Percentiles rank a stretch among this genome's conserved stretches.
Evolutionary conservation across 2,329 filamentous ascomycete species (phyloP).

Genomic region (Paracoccidioides brasiliensis): DNA sequence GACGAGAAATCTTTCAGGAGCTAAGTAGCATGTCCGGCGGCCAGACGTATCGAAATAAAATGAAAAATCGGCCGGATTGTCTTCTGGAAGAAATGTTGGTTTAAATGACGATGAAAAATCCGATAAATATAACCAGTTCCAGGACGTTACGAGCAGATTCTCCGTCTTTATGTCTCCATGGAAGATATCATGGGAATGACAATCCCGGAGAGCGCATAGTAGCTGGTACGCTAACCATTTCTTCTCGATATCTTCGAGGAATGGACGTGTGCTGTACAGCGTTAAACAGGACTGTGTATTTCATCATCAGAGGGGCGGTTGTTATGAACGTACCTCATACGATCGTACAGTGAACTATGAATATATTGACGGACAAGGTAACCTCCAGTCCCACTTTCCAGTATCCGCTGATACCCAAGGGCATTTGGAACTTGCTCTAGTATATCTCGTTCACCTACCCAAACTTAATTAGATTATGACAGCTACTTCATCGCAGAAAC

Average conservation of each 20-base stretch:
- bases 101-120: slow-evolving; percentile 97
- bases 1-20: slow-evolving; percentile 78
- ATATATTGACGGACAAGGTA: slow-evolving; percentile 91
- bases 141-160: slow-evolving; percentile 91
- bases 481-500: not conserved
- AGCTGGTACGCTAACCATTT: slow-evolving; percentile 97
- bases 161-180: slow-evolving; percentile 99
- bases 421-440: slow-evolving; percentile 81
- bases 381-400: slow-evolving; percentile 83
- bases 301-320: not conserved
- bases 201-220: slow-evolving; percentile 81
- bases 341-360: slow-evolving; percentile 93
- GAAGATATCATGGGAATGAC: slow-evolving; percentile 75
- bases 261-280: slow-evolving; percentile 68
- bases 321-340: slow-evolving; percentile 45
- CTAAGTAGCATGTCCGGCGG: slow-evolving; percentile 83
- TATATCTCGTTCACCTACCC: slow-evolving; percentile 60
- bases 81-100: slow-evolving; percentile 81
- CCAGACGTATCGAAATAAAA: slow-evolving; percentile 96
- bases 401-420: slow-evolving; percentile 73
- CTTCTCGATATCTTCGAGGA: slow-evolving; percentile 94
- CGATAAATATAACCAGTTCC: slow-evolving; percentile 98
- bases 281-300: slow-evolving; percentile 16
- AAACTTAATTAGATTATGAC: slow-evolving; percentile 11
- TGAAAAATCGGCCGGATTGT: slow-evolving; percentile 93